Evolutionary conservation across 225 moss, liverwort and hornwort genomes (phyloP), one percentile per base, ranked within the genome.

Genomic region (Antitrichia curtipendula): DNA sequence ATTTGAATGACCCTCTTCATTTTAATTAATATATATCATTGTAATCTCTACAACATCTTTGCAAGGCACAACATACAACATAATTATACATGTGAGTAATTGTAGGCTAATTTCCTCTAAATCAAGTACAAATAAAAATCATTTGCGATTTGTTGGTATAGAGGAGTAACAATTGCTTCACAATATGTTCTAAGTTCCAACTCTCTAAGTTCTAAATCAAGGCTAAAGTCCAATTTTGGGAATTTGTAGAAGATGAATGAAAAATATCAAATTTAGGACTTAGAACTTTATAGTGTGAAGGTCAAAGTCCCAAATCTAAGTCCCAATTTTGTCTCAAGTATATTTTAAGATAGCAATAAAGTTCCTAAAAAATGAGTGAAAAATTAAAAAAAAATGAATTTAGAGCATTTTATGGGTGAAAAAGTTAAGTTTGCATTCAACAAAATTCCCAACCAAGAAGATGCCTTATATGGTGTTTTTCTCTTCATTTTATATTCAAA

Each of bases 111-210:
- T 59, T 80, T 2, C 16, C 3, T 31, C 20, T 12, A 40, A 41
- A 79, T 28, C 3, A 58, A 59, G 21, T 59, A 12, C 3, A 49
- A 73, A 31, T 49, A 4, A 47, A 47, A 72, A 31, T 0, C 0
- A 74, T 0, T 12, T 28, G 12, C 7, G 19, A 29, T 49, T 74
- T 31, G 1, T 49, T 12, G 12, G 4, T 74, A 32, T 12, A 29
- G 2, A 49, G n/a, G 0, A 49, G 31, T 47, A 47, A 31, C 0
- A 0, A 1, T 29, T 3, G 1, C 3, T 19, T 32, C 1, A 20
- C 4, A 16, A 6, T 28, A 9, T n/a, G 1, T 18, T 72, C 6
- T 1, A 72, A 29, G 16, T 17, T 1, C 6, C 1, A 45, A 45
- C 3, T 43, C 8, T 40, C 16, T 0, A 71, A 25, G 15, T 40